A percentile compares a stretch with the other conserved stretches of the same genome.
These are phyloP conservation scores for Scleroderma bovista DNA, from an alignment of 768 basidiomycete species.

Conservation along the genomic window DNA sequence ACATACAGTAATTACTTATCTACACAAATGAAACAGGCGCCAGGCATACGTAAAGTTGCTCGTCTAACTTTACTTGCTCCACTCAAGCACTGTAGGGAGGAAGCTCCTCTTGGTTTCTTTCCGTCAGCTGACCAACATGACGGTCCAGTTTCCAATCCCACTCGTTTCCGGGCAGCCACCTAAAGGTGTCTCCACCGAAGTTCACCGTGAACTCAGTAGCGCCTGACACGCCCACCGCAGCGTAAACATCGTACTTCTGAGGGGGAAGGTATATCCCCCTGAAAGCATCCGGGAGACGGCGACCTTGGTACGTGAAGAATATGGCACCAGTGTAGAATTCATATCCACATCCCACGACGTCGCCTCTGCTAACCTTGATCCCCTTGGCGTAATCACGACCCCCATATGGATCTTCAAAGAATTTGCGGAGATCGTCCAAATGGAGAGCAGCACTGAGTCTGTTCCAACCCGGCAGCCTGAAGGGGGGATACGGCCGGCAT, in stretches of 20 bases:
- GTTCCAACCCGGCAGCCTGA: constrained; percentile 70
- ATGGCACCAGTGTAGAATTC: constrained; percentile 44
- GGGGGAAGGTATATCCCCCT: constrained; percentile 47
- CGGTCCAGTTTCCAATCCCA: constrained; percentile 62
- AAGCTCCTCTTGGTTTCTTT: constrained; percentile 36
- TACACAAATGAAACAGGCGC: no score
- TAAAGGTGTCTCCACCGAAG: constrained; percentile 56
- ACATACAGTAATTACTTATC: no score
- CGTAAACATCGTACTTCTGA: constrained; percentile 50
- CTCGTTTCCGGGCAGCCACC: constrained; percentile 61
- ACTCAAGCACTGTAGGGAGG: constrained; percentile 21
- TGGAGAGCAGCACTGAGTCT: constrained; percentile 59
- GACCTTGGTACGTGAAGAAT: constrained; percentile 65
- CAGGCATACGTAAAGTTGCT: no score
- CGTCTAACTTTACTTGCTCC: no score
- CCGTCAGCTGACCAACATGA: constrained; percentile 47
- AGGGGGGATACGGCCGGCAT: constrained; percentile 59
- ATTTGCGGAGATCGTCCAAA: constrained; percentile 68
- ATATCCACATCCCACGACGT: constrained; percentile 61
- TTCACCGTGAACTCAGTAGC: constrained; percentile 47
- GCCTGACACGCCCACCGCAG: constrained; percentile 56
- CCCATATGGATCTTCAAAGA: constrained; percentile 50
- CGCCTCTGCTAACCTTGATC: constrained; percentile 36
- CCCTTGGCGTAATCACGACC: constrained; percentile 33
- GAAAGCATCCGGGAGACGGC: constrained; percentile 49